Conservation (phyloP, 2,329 filamentous ascomycete species). For the Phaeoacremonium minimum region DNA sequence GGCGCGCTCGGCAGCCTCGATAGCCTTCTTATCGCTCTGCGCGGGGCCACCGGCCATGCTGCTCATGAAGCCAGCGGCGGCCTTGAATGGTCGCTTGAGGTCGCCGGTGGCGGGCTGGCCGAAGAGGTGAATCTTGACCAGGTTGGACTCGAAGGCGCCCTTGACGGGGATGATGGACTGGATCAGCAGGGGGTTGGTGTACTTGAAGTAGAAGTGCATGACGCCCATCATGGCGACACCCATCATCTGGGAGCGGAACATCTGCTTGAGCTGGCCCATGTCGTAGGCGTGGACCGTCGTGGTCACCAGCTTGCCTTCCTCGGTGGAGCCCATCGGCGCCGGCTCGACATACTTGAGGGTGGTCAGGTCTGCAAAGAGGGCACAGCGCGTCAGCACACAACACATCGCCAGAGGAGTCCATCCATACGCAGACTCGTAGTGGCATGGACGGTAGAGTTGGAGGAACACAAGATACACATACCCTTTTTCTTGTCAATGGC, state of each 20-base stretch:
- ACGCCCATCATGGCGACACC: conserved; percentile 96
- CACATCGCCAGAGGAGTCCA: no score
- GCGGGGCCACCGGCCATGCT: conserved; percentile 68
- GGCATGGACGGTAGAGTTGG: no score
- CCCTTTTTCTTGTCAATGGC: conserved; percentile 97
- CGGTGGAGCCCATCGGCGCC: conserved; percentile 83
- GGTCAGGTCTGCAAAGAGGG: conserved; percentile 67
- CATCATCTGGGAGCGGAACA: conserved; percentile 91
- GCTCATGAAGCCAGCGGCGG: conserved; percentile 74
- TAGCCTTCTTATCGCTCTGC: conserved; percentile 88
- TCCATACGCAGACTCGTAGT: no score
- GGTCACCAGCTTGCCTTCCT: conserved; percentile 93
- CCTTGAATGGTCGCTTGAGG: conserved; percentile 95
- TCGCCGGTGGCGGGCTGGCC: conserved; percentile 85
- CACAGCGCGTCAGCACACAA: conserved; percentile 1
- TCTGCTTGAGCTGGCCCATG: conserved; percentile 72
- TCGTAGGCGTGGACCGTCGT: conserved; percentile 98
- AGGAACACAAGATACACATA: no score
- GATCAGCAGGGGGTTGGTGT: conserved; percentile 98
- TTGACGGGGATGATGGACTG: conserved; percentile 98
- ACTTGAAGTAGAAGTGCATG: conserved; percentile 99
- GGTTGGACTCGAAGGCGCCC: conserved; percentile 89
- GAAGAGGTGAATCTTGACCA: conserved; percentile 92
- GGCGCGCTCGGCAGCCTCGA: conserved; percentile 74
- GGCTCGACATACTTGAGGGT: conserved; percentile 99